phyloP scores from a whole-genome alignment of 352 stramenopile genomes.

The Peronospora belbahrii region DNA sequence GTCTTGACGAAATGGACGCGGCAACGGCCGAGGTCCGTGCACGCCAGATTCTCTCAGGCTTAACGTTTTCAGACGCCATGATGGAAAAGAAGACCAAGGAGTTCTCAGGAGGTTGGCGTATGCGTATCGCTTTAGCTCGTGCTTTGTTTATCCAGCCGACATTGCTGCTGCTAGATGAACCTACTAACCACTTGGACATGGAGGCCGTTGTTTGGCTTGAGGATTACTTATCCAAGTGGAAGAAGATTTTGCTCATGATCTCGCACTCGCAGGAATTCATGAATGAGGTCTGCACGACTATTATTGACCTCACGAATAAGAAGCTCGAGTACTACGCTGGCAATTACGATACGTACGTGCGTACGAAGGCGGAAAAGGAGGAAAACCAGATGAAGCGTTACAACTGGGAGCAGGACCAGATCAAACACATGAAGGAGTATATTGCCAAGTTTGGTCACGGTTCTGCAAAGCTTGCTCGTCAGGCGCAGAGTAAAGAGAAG shows the following conservation, averaged over 20 bases:
- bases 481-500: slow-evolving; percentile 97
- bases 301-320: slow-evolving; percentile 91
- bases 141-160: slow-evolving; percentile 96
- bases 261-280: slow-evolving; percentile 98
- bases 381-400: slow-evolving; percentile 98
- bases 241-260: slow-evolving; percentile 96
- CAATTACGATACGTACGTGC: slow-evolving; percentile 98
- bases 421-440: slow-evolving; percentile 99
- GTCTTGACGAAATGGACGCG: slow-evolving; percentile 92
- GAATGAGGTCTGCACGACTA: slow-evolving; percentile 98
- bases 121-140: slow-evolving; percentile 93
- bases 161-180: slow-evolving; percentile 92
- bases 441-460: slow-evolving; percentile 98
- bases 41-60: slow-evolving; percentile 89
- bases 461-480: slow-evolving; percentile 94
- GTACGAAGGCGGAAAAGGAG: slow-evolving; percentile 94
- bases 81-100: slow-evolving; percentile 91
- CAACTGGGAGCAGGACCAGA: slow-evolving; percentile 96
- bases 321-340: slow-evolving; percentile 97
- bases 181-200: slow-evolving; percentile 96
- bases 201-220: slow-evolving; percentile 98
- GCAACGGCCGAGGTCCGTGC: slow-evolving; percentile 91
- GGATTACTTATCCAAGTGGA: slow-evolving; percentile 95
- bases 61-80: slow-evolving; percentile 94
- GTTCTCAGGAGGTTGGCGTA: slow-evolving; percentile 94